A percentile compares a stretch with the other conserved stretches of the same genome.
Conservation (phyloP, 2,329 filamentous ascomycete genomes). For the Parascedosporium putredinis region DNA sequence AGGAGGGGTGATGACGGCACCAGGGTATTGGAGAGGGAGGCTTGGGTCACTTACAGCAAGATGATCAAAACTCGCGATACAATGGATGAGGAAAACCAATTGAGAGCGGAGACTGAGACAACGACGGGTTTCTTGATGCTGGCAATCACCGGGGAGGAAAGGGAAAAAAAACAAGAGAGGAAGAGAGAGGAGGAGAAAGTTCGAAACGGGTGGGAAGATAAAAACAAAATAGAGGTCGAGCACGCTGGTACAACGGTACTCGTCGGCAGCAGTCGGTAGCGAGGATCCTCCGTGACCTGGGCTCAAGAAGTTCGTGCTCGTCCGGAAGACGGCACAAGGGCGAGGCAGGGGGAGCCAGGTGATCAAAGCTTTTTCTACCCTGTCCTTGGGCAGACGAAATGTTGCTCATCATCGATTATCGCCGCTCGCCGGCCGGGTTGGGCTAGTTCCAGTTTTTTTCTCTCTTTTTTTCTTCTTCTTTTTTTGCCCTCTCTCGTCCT, state of each 20-base stretch:
- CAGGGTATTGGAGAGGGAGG: background rate
- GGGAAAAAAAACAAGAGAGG: slow-evolving; percentile 8
- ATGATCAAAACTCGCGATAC: background rate
- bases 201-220: background rate
- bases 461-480: too few species aligned
- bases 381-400: background rate
- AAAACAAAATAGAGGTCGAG: slow-evolving; percentile 3
- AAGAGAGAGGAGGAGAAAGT: slow-evolving; percentile 4
- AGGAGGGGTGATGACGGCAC: background rate
- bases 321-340: background rate
- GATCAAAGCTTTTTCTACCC: slow-evolving; percentile 4
- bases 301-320: background rate
- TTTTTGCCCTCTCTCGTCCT: too few species aligned
- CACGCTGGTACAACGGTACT: background rate
- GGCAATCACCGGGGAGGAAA: background rate
- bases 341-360: background rate
- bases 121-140: slow-evolving; percentile 5
- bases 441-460: background rate
- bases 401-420: too few species aligned
- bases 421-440: background rate
- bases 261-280: slow-evolving; percentile 6
- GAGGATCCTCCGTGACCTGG: slow-evolving; percentile 1
- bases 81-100: background rate
- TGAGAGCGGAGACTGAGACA: slow-evolving; percentile 2
- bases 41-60: slow-evolving; percentile 1